phyloP scores from a whole-genome alignment of 345 rosid genomes.

The Eucalyptus dawsonii region DNA sequence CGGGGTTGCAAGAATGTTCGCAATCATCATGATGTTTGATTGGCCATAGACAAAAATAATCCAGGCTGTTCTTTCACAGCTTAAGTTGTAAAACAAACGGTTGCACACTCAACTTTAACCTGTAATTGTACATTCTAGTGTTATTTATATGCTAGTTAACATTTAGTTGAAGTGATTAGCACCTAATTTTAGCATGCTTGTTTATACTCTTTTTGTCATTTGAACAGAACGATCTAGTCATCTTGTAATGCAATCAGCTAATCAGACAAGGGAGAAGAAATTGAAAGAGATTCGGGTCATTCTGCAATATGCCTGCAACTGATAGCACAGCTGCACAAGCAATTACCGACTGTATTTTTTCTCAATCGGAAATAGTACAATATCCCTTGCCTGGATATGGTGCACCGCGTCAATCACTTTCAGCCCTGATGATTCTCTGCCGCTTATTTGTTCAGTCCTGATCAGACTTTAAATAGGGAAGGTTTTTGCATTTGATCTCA shows the following conservation, averaged over 20 bases:
- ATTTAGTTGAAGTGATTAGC: not conserved
- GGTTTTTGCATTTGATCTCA: constrained; percentile 56
- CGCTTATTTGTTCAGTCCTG: constrained; percentile 70
- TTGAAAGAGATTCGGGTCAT: constrained; percentile 35
- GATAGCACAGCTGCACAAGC: constrained; percentile 23
- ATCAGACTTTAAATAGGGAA: constrained; percentile 55
- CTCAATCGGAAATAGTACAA: constrained; percentile 71
- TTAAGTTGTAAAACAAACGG: not conserved
- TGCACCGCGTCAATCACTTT: constrained; percentile 66
- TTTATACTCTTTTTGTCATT: not conserved
- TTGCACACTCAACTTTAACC: not conserved
- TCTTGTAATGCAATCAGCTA: constrained; percentile 50
- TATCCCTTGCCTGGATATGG: constrained; percentile 87
- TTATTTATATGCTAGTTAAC: not conserved
- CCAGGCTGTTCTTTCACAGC: not conserved
- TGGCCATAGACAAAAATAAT: not conserved
- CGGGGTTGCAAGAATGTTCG: not conserved
- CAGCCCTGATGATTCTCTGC: constrained; percentile 74
- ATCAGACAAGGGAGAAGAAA: constrained; percentile 24
- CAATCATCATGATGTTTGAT: not conserved
- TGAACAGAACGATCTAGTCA: not conserved
- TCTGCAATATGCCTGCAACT: constrained; percentile 37
- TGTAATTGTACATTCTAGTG: not conserved
- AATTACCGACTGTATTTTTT: constrained; percentile 23
- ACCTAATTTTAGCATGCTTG: not conserved